Base-by-base conservation (phyloP, 2,329 filamentous ascomycete genomes). In the Fusarium circinatum region DNA sequence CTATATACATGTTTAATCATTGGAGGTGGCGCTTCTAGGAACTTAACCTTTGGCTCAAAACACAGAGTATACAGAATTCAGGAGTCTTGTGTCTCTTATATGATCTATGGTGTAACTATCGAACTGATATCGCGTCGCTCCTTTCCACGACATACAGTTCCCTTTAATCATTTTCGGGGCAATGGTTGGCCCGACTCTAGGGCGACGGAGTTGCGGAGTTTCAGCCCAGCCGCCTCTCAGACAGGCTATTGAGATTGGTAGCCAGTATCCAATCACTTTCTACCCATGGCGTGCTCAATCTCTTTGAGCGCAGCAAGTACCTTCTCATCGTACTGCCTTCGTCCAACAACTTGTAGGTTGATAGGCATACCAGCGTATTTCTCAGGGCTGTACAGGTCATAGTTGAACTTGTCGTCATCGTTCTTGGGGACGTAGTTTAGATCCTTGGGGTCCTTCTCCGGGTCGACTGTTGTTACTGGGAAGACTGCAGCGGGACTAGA, bases 401-500 rank as follows among this genome's bases (percentile, higher is more conserved):
- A 76, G 8, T 78, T 67, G 26, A 80, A 80, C 32, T 73, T 75
- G 39, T 81, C 79, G 24, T 79, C 52, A 0, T 68, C 74, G 15
- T 79, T 81, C 62, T 78, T 77, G 3, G 79, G 79, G 14, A 74
- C 64, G 28, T 81, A 80, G 4, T 38, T 22, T 3, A 52, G 13
- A 17, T 80, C 71, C 56, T 76, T 77, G 18, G 45, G 36, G n/a
- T 81, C 80, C 48, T 75, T 77, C 14, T 55, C 22, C 0, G 77
- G 74, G 36, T 79, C 76, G 6, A 80, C 80, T 4, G 69, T 78
- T 8, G 79, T 80, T 2, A 88, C 89, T 0, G 91, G 91, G 76
- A 93, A 92, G 0, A 90, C 85, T 5, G 88, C 79, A 15, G 85
- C 87, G 1, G 91, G 89, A 78, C 65, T 68, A 6, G 14, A 7